These are phyloP conservation scores for Apophysomyces trapeziformis DNA, from an alignment of 371 early-diverging fungal genomes.

Conservation along the genomic window DNA sequence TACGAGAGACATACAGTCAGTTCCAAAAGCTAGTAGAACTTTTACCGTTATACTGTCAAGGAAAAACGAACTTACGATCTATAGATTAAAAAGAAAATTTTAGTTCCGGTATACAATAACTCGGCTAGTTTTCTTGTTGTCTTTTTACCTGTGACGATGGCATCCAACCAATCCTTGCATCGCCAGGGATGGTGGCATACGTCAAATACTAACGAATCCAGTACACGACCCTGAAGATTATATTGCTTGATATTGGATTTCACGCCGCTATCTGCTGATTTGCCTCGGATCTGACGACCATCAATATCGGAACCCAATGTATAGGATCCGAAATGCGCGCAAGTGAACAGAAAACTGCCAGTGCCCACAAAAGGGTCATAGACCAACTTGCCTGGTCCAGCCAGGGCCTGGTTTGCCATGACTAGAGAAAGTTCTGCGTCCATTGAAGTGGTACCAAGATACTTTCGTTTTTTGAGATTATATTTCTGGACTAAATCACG, in stretches of 20 bases:
- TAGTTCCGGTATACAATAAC: no score
- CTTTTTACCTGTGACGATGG: slow-evolving; percentile 71
- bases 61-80: slow-evolving; percentile 21
- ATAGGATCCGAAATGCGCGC: slow-evolving; percentile 92
- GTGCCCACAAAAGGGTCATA: slow-evolving; percentile 99
- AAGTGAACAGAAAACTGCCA: slow-evolving; percentile 89
- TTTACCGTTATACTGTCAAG: background rate
- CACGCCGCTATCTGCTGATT: slow-evolving; percentile 52
- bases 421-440: slow-evolving; percentile 96
- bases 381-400: slow-evolving; percentile 76
- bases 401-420: slow-evolving; percentile 94
- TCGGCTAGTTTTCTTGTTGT: background rate
- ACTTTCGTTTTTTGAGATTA: slow-evolving; percentile 91
- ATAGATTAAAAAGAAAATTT: background rate
- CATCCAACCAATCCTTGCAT: slow-evolving; percentile 72
- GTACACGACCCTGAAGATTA: slow-evolving; percentile 65
- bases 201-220: slow-evolving; percentile 89
- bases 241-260: slow-evolving; percentile 88
- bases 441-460: slow-evolving; percentile 97
- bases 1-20: slow-evolving; percentile 24
- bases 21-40: background rate
- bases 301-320: slow-evolving; percentile 97
- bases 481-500: slow-evolving; percentile 77
- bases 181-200: slow-evolving; percentile 91
- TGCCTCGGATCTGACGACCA: slow-evolving; percentile 96